Percentiles rank a stretch among this genome's conserved stretches.
phyloP scores from a whole-genome alignment of 192 early-diverging fungal genomes.

The Diversispora eburnea region DNA sequence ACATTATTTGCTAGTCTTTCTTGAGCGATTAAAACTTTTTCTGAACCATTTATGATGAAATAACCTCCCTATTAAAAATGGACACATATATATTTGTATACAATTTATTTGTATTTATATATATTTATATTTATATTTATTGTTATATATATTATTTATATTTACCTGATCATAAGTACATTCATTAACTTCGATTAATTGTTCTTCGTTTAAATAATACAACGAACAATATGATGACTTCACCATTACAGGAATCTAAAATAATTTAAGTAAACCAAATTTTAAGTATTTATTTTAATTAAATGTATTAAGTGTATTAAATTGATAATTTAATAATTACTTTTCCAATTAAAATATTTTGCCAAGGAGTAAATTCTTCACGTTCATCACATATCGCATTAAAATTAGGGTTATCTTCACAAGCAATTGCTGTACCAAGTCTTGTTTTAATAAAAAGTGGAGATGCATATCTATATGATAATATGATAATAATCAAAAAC shows the following conservation, averaged over 20 bases:
- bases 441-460: too few species aligned
- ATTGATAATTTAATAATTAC: slow-evolving; percentile 28
- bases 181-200: slow-evolving; percentile 80
- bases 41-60: slow-evolving; percentile 98
- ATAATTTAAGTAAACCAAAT: not conserved
- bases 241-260: slow-evolving; percentile 89
- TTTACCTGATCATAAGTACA: slow-evolving; percentile 66
- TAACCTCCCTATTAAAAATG: slow-evolving; percentile 87
- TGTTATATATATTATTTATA: too few species aligned
- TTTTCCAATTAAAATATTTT: slow-evolving; percentile 67
- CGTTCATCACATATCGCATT: not conserved
- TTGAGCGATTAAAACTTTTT: slow-evolving; percentile 99
- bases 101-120: not conserved
- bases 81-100: not conserved
- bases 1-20: slow-evolving; percentile 97
- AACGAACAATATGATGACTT: slow-evolving; percentile 87
- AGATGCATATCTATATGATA: too few species aligned
- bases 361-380: not conserved
- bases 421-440: not conserved
- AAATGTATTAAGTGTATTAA: not conserved
- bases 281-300: not conserved
- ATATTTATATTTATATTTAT: not conserved
- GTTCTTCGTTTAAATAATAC: slow-evolving; percentile 61
- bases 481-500: too few species aligned
- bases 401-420: not conserved